These are phyloP conservation scores for Cadophora malorum DNA, from an alignment of 2,329 filamentous ascomycete species.

Conservation along the genomic window DNA sequence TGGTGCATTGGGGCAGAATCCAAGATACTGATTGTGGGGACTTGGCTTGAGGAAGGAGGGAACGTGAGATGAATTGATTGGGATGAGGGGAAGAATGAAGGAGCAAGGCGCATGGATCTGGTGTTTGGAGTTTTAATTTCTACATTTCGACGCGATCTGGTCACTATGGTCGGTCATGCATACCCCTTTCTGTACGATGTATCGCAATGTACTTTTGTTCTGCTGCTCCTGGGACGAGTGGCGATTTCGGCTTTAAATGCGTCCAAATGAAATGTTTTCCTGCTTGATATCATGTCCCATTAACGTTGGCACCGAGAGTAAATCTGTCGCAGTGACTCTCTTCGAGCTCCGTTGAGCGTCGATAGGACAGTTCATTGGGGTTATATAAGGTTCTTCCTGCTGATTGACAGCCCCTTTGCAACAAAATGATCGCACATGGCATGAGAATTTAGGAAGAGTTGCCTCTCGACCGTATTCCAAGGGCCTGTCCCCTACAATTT, in stretches of 20 bases:
- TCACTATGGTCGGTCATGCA: neutral
- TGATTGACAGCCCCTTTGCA: too few species aligned
- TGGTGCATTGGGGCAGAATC: slow-evolving; percentile 30
- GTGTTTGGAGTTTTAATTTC: neutral
- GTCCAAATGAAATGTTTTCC: neutral
- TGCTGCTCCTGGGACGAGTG: neutral
- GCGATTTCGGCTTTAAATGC: neutral
- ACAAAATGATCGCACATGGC: too few species aligned
- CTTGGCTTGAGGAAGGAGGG: too few species aligned
- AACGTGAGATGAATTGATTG: neutral
- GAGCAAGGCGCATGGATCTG: slow-evolving; percentile 11
- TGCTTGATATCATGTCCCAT: too few species aligned
- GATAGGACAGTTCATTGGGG: too few species aligned
- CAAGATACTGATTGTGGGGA: slow-evolving; percentile 13
- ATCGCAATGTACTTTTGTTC: neutral
- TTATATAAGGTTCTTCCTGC: too few species aligned
- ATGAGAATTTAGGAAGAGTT: too few species aligned
- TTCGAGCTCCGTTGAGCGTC: too few species aligned
- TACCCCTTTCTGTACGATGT: slow-evolving; percentile 8
- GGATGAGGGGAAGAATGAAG: neutral
- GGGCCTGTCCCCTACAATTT: too few species aligned
- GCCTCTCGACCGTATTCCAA: too few species aligned
- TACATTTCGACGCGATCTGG: neutral
- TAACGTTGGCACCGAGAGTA: too few species aligned
- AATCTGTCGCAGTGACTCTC: too few species aligned